Percentiles rank a stretch among this genome's conserved stretches.
These are phyloP conservation scores for Geosmithia putterillii DNA, from an alignment of 2,329 filamentous ascomycete species.

Conservation along the genomic window DNA sequence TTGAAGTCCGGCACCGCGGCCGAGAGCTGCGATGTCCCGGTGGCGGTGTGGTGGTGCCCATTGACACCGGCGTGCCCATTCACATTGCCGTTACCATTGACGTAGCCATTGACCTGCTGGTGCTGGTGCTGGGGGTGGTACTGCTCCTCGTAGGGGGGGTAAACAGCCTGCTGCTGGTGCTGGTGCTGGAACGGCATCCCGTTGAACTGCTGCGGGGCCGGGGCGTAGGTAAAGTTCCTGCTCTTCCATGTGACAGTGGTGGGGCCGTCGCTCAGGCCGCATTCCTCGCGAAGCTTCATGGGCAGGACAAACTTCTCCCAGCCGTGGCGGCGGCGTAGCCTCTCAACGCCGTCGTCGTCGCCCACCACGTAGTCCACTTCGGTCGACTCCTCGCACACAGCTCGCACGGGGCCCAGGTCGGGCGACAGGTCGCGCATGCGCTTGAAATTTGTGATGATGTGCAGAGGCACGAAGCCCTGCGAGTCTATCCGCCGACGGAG, in stretches of 20 bases:
- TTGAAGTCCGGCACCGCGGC: slow-evolving; percentile 12
- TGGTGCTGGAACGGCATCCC: slow-evolving; percentile 11
- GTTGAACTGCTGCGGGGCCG: slow-evolving; percentile 13
- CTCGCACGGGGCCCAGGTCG: slow-evolving; percentile 60
- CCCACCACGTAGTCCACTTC: slow-evolving; percentile 64
- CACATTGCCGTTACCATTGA: background rate
- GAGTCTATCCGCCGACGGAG: slow-evolving; percentile 88
- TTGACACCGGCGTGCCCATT: background rate
- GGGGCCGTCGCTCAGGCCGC: slow-evolving; percentile 62
- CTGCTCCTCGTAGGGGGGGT: background rate
- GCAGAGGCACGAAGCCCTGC: slow-evolving; percentile 77
- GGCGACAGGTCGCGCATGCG: slow-evolving; percentile 40
- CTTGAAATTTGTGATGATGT: slow-evolving; percentile 75
- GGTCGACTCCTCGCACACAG: slow-evolving; percentile 60
- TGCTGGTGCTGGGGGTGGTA: background rate
- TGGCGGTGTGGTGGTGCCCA: background rate
- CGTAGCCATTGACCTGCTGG: slow-evolving; percentile 3
- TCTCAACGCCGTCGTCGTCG: slow-evolving; percentile 60
- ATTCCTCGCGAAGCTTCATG: slow-evolving; percentile 56
- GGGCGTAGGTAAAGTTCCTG: slow-evolving; percentile 11
- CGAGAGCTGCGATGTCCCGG: slow-evolving; percentile 8
- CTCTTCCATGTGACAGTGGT: slow-evolving; percentile 24
- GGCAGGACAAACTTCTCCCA: slow-evolving; percentile 75
- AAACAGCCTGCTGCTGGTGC: slow-evolving; percentile 5
- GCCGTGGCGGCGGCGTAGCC: slow-evolving; percentile 59